A percentile compares a stretch with the other conserved stretches of the same genome.
These are phyloP conservation scores for Bolboschoenoplectus hybrid DNA, from an alignment of 202 grass and related monocot genomes.

Conservation along the genomic window DNA sequence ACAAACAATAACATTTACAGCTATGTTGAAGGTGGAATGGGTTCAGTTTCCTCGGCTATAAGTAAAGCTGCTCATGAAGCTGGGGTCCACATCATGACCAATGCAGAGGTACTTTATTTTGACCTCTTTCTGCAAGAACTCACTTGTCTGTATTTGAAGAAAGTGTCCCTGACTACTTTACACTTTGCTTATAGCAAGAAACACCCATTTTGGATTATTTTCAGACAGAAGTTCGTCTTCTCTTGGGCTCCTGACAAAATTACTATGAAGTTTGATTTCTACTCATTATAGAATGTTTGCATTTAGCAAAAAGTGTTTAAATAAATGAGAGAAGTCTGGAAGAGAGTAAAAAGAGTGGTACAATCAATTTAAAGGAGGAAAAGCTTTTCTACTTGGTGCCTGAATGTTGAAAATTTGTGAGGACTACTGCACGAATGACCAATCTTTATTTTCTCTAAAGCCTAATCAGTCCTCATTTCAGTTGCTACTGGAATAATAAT, in stretches of 20 bases:
- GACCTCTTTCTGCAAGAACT: conserved; percentile 37
- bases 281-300: not conserved
- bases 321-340: not conserved
- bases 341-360: not conserved
- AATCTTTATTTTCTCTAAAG: not conserved
- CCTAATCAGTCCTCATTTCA: not conserved
- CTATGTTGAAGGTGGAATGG: conserved; percentile 99
- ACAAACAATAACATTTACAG: conserved; percentile 46
- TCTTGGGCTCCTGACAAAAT: not conserved
- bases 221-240: not conserved
- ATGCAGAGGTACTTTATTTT: conserved; percentile 61
- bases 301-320: not conserved
- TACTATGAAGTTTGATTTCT: not conserved
- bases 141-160: conserved; percentile 12
- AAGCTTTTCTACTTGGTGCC: not conserved
- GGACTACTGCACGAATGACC: not conserved
- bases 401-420: not conserved
- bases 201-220: not conserved
- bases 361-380: conserved; percentile 16
- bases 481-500: not conserved
- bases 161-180: not conserved
- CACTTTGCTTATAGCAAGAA: not conserved
- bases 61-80: conserved; percentile 96
- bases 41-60: conserved; percentile 88
- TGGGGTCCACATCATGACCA: conserved; percentile 81